Conservation (phyloP, 2,329 filamentous ascomycete genomes). For the Helotiales sp. region DNA sequence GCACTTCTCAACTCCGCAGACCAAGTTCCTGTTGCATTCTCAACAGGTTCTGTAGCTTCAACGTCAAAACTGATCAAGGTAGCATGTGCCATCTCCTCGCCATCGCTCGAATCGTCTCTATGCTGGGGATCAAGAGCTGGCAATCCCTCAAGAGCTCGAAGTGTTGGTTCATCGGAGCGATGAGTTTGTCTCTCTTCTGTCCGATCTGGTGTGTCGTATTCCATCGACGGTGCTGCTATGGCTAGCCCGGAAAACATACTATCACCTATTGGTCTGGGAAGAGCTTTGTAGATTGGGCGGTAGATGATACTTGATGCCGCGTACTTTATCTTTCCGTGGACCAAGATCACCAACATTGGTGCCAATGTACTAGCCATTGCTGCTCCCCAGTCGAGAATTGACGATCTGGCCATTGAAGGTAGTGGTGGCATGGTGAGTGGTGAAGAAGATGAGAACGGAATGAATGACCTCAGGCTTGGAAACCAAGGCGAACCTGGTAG, state of each 20-base stretch:
- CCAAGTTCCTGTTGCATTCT: slow-evolving; percentile 37
- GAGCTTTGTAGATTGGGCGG: slow-evolving; percentile 38
- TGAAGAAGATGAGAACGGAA: slow-evolving; percentile 40
- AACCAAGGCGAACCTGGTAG: slow-evolving; percentile 33
- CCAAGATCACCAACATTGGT: slow-evolving; percentile 37
- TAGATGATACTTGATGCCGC: slow-evolving; percentile 36
- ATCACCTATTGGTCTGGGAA: slow-evolving; percentile 41
- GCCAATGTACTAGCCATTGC: slow-evolving; percentile 29
- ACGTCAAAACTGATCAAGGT: slow-evolving; percentile 45
- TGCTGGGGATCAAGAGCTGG: slow-evolving; percentile 30
- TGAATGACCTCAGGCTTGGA: slow-evolving; percentile 36
- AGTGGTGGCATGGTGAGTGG: slow-evolving; percentile 34
- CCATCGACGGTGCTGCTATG: slow-evolving; percentile 27
- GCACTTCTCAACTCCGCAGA: slow-evolving; percentile 44
- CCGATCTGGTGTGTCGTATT: slow-evolving; percentile 36
- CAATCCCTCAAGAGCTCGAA: slow-evolving; percentile 41
- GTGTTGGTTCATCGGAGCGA: slow-evolving; percentile 37
- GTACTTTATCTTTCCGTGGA: slow-evolving; percentile 35
- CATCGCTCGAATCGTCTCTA: slow-evolving; percentile 38
- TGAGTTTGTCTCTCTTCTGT: slow-evolving; percentile 10
- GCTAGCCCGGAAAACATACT: slow-evolving; percentile 37
- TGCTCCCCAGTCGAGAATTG: slow-evolving; percentile 29
- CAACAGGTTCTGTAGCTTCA: slow-evolving; percentile 38
- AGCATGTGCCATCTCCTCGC: slow-evolving; percentile 40
- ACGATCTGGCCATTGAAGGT: slow-evolving; percentile 18